phyloP scores from a whole-genome alignment of 768 basidiomycete species.

The Calocybe cyanea region DNA sequence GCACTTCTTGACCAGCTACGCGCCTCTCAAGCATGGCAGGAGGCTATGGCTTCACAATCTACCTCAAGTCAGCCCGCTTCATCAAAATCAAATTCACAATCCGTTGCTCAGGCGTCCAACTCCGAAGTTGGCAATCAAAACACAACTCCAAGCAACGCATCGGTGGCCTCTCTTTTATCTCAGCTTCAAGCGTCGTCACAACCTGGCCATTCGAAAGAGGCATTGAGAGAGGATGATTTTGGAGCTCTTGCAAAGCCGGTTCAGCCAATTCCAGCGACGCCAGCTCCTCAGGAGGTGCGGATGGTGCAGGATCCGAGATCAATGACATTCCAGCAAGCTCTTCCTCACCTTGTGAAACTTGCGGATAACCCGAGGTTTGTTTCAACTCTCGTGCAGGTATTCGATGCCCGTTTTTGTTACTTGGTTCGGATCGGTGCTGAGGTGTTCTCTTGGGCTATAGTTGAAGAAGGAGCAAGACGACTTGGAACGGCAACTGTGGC shows the following conservation, averaged over 20 bases:
- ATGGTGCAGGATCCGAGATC: conserved; percentile 39
- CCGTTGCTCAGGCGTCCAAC: not conserved
- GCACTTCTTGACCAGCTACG: conserved; percentile 69
- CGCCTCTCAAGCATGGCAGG: conserved; percentile 67
- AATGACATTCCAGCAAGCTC: conserved; percentile 65
- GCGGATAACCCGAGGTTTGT: conserved; percentile 52
- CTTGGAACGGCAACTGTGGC: conserved; percentile 66
- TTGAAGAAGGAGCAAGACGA: conserved; percentile 68
- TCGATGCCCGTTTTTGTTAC: not conserved
- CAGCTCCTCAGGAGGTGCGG: not conserved
- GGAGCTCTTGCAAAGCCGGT: conserved; percentile 2
- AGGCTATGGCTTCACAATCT: conserved; percentile 21
- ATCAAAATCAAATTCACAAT: not conserved
- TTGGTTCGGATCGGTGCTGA: no score
- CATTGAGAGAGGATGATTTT: not conserved
- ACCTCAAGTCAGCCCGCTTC: conserved; percentile 6
- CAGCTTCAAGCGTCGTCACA: conserved; percentile 44
- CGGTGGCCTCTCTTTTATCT: conserved; percentile 63
- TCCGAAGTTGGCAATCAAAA: not conserved
- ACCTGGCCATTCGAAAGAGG: not conserved
- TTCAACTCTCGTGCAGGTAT: conserved; percentile 48
- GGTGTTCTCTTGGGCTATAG: no score
- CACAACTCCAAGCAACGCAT: conserved; percentile 15
- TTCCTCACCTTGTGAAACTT: conserved; percentile 61
- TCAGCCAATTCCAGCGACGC: conserved; percentile 2